Base-by-base conservation (phyloP, 164 flowering plant species). In the Kalanchoe fedtschenkoi region DNA sequence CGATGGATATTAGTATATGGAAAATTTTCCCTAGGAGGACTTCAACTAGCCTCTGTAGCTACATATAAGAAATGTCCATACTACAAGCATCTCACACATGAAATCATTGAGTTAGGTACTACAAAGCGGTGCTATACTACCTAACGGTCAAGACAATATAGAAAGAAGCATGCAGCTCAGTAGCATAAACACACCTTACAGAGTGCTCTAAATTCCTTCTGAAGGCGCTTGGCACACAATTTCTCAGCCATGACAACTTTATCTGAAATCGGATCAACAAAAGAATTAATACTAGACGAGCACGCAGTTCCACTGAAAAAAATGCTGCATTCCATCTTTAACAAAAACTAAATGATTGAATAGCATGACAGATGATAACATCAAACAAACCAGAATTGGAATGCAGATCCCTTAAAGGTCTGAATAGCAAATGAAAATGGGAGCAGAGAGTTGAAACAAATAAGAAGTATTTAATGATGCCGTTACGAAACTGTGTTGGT, bases 161-260 rank as follows among this genome's bases (percentile, higher is more conserved):
- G 33, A 19, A 41, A 42, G 1, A 42, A 1, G 46, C 46, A n/a
- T n/a, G n/a, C 46, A 39, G 8, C 43, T 39, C 15, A 30, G 55
- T 44, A 29, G 47, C 38, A 47, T 57, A 56, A 37, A 46, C 76
- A 69, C 85, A 92, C 98, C 75, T 89, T 92, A 77, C 96, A 83
- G 11, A 89, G 89, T 38, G 91, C 86, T 77, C 91, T 81, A 62
- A 76, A 89, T 75, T 92, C 98, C 81, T 89, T 92, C 70, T 89
- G 96, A 60, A 89, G 89, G 58, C 98, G 95, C 76, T 84, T 87
- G 56, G 89, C 80, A 70, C 98, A 89, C 9, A 91, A 75, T 74
- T 81, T 88, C 70, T 88, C 91, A 29, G 89, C 96, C 98, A 92
- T 92, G 28, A 32, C 11, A 68, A 41, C 55, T 58, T 57, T 55